Evolutionary conservation across 441 rosid genomes (phyloP).

Genomic region (Manihot esculenta): DNA sequence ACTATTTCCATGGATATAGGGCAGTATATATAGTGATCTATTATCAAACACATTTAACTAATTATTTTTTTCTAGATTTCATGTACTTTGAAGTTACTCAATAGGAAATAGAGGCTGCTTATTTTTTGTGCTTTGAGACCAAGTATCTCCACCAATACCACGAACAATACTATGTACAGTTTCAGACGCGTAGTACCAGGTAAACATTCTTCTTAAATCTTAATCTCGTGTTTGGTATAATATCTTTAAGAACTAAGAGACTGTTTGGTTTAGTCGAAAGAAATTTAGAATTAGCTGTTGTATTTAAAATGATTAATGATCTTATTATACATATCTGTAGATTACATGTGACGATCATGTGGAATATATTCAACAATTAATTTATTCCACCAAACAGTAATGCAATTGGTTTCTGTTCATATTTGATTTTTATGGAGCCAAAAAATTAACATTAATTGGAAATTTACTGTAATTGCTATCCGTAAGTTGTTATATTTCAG

Average conservation of each 20-base stretch:
- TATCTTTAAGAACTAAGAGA: neutral
- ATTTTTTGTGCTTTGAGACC: slow-evolving; percentile 37
- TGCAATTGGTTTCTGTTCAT: too few species aligned
- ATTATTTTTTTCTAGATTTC: neutral
- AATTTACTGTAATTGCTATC: too few species aligned
- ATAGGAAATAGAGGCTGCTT: slow-evolving; percentile 17
- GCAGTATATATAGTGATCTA: slow-evolving; percentile 17
- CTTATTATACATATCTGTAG: too few species aligned
- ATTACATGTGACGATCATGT: too few species aligned
- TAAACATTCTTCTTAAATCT: neutral
- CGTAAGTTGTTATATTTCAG: too few species aligned
- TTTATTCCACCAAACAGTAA: too few species aligned
- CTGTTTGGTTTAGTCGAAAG: too few species aligned
- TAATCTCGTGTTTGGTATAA: neutral
- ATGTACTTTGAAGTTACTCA: slow-evolving; percentile 68
- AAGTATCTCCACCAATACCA: slow-evolving; percentile 31
- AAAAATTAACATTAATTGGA: too few species aligned
- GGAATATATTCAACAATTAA: too few species aligned
- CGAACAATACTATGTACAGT: neutral
- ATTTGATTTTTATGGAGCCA: too few species aligned
- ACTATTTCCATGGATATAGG: neutral
- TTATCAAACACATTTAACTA: slow-evolving; percentile 10
- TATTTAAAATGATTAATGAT: too few species aligned
- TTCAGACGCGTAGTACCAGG: neutral
- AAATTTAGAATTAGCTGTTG: too few species aligned